These are phyloP conservation scores for Exophiala spinifera DNA, from an alignment of 2,329 filamentous ascomycete species.

Conservation along the genomic window DNA sequence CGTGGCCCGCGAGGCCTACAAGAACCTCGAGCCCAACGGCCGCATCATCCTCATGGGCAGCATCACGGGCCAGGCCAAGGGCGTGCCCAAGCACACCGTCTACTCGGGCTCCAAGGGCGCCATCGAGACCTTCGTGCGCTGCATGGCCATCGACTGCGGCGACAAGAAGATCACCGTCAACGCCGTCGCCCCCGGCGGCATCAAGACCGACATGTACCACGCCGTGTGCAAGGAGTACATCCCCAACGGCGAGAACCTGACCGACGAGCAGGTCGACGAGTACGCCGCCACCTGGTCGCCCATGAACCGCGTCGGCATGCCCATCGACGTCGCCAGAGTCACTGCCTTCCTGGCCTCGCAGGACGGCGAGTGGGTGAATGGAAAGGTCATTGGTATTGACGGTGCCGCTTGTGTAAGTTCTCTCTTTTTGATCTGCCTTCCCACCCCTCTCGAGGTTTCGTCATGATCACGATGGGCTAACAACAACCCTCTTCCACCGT, in stretches of 20 bases:
- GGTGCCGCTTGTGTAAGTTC: slow-evolving; percentile 32
- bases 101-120: slow-evolving; percentile 75
- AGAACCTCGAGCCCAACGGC: slow-evolving; percentile 66
- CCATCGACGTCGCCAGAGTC: slow-evolving; percentile 58
- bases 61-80: slow-evolving; percentile 65
- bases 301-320: slow-evolving; percentile 56
- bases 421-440: background rate
- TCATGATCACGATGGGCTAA: no score
- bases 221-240: slow-evolving; percentile 40
- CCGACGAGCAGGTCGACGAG: slow-evolving; percentile 28
- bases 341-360: slow-evolving; percentile 55
- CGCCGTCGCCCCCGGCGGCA: slow-evolving; percentile 63
- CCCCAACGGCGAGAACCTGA: slow-evolving; percentile 36
- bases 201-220: slow-evolving; percentile 68
- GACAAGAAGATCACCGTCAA: slow-evolving; percentile 67
- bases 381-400: slow-evolving; percentile 39
- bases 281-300: slow-evolving; percentile 45
- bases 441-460: no score
- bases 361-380: slow-evolving; percentile 58
- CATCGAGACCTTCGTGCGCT: slow-evolving; percentile 73
- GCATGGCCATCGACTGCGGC: slow-evolving; percentile 68
- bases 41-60: slow-evolving; percentile 69
- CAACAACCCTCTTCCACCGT: no score
- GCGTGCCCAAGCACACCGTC: slow-evolving; percentile 67
- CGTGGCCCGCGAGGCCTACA: slow-evolving; percentile 71